Evolutionary conservation across 2,329 filamentous ascomycete species (phyloP), one percentile per base, ranked within the genome.

Genomic region (Venturia pyrina): DNA sequence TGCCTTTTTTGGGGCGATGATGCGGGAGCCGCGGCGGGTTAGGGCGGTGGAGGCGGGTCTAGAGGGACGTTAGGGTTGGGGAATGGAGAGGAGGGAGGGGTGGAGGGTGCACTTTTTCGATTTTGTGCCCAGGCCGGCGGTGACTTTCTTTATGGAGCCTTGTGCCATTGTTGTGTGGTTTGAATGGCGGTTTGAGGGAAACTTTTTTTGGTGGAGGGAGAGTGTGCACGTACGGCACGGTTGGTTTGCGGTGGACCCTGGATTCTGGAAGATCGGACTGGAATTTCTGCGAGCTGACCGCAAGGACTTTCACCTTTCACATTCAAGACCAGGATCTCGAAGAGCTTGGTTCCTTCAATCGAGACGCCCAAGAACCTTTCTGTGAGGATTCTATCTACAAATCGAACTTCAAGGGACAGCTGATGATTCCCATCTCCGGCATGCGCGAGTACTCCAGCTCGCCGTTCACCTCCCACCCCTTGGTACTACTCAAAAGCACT

Each of bases 1-100:
- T 7, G 81, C 75, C 68, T 88, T 89, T 76, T 88, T 88, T 3
- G 88, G 87, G 64, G 87, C 86, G 71, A 90, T 87, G 63, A 84
- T 80, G 61, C 85, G 81, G 19, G 81, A 77, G 63, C 87, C 87
- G 68, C 43, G 57, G 28, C 82, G 83, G 72, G 84, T 84, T 8
- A 82, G 83, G 32, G 37, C 53, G 32, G 11, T 40, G 32, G 48
- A 37, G 28, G 63, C 34, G 17, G 63, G 32, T 28, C 68, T 65
- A 46, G 34, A 1, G 43, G 34, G 17, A n/a, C 32, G 40, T 59
- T 53, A 19, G 62, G 37, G 15, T 19, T 57, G 53, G 57, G n/a
- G 19, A 37, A 37, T 32, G 28, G 40, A 28, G 24, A 11, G 41
- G 21, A n/a, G 48, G 48, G 34, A 61, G 44, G 10, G 46, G 15